A percentile compares a stretch with the other conserved stretches of the same genome.
Evolutionary conservation across 2,329 filamentous ascomycete species (phyloP).

Genomic region (Aspergillus fructus): DNA sequence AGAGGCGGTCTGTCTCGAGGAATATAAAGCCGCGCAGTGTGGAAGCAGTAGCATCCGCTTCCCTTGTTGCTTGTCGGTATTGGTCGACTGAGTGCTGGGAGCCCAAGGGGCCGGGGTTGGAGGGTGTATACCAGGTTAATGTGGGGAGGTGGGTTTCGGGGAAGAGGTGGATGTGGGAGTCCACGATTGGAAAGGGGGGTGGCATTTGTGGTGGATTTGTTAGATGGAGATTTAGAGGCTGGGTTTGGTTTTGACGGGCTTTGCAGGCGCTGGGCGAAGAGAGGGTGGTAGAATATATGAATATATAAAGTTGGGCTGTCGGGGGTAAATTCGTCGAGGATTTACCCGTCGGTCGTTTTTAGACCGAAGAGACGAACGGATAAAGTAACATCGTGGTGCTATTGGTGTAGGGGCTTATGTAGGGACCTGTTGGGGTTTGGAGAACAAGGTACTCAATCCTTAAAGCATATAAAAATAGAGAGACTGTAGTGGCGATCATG

Average conservation of each 20-base stretch:
- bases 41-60: slow-evolving; percentile 23
- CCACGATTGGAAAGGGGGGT: slow-evolving; percentile 62
- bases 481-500: no score
- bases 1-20: slow-evolving; percentile 75
- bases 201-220: neutral
- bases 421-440: no score
- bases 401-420: no score
- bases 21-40: slow-evolving; percentile 72
- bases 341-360: slow-evolving; percentile 9
- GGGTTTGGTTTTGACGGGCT: no score
- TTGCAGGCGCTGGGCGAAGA: no score
- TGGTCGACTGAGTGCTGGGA: slow-evolving; percentile 65
- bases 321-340: slow-evolving; percentile 5
- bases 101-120: slow-evolving; percentile 59
- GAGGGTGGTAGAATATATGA: neutral
- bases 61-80: slow-evolving; percentile 53
- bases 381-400: neutral
- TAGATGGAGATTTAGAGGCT: neutral
- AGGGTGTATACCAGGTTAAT: slow-evolving; percentile 67
- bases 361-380: neutral
- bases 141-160: slow-evolving; percentile 64
- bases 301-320: neutral
- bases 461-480: no score
- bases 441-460: no score
- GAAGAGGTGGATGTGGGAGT: slow-evolving; percentile 90